phyloP scores from a whole-genome alignment of 208 protist species.

The Trypanosoma rangeli region DNA sequence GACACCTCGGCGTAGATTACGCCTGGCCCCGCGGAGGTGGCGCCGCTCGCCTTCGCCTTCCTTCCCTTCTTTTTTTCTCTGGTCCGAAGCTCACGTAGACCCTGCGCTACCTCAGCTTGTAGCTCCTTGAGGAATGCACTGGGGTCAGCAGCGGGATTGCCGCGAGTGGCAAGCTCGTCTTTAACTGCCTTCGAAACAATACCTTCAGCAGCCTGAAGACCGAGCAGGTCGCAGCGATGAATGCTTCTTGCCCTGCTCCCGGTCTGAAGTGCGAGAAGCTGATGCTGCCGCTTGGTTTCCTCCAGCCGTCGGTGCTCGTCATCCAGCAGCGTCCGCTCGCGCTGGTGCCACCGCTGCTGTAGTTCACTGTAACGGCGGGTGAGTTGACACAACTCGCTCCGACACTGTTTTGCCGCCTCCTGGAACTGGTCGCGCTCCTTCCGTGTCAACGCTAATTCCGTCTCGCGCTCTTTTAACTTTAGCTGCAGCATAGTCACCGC shows the following conservation, averaged over 20 bases:
- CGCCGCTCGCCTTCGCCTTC: constrained; percentile 1
- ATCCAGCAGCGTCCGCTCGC: constrained; percentile 29
- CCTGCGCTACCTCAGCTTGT: constrained; percentile 15
- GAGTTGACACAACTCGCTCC: constrained; percentile 40
- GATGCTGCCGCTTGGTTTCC: constrained; percentile 17
- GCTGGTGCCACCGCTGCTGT: constrained; percentile 38
- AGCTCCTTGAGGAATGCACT: constrained; percentile 23
- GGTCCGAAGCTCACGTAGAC: constrained; percentile 5
- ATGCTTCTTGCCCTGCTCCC: constrained; percentile 1
- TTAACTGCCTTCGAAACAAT: neutral
- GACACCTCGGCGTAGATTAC: constrained; percentile 25
- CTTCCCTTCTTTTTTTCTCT: constrained; percentile 11
- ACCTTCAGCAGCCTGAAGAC: constrained; percentile 14
- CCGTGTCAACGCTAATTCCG: constrained; percentile 29
- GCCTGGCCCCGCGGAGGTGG: neutral
- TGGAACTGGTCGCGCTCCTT: constrained; percentile 39
- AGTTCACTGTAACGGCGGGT: constrained; percentile 39
- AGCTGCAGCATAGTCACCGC: constrained; percentile 22
- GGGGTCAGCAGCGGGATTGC: neutral
- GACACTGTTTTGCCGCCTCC: constrained; percentile 37
- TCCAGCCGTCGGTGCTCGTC: constrained; percentile 25
- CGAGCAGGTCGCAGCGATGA: constrained; percentile 24
- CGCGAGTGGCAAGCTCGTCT: neutral
- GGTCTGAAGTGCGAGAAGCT: constrained; percentile 7
- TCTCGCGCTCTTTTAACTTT: constrained; percentile 36